These are phyloP conservation scores for Crithidia fasciculata DNA, from an alignment of 208 protist genomes.

Conservation along the genomic window DNA sequence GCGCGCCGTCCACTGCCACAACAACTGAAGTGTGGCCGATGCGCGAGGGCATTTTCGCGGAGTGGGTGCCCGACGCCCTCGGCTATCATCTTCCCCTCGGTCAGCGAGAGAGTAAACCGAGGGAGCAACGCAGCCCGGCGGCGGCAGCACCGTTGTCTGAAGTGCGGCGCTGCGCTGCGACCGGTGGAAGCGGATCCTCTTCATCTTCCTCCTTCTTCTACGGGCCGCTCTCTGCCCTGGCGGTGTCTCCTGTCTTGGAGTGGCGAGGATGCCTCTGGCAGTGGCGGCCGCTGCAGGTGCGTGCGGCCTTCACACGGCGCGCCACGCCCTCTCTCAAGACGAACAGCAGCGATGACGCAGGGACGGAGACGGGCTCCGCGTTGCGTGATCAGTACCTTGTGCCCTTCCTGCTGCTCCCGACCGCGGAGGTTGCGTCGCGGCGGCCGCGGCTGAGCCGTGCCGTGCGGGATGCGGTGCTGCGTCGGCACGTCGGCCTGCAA, in stretches of 20 bases:
- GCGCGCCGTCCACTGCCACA: not conserved
- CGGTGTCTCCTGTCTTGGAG: conserved; percentile 62
- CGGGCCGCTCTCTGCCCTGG: conserved; percentile 22
- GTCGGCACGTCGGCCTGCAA: not conserved
- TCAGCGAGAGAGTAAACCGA: not conserved
- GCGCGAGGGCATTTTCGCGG: conserved; percentile 30
- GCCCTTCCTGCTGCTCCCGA: conserved; percentile 62
- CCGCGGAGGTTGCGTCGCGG: conserved; percentile 18
- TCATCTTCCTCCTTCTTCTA: conserved; percentile 12
- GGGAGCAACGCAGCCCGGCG: too few relatives aligned
- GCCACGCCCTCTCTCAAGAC: not conserved
- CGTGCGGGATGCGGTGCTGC: not conserved
- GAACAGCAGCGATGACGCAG: not conserved
- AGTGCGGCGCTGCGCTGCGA: too few relatives aligned
- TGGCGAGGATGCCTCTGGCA: conserved; percentile 63
- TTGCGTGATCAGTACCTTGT: conserved; percentile 16
- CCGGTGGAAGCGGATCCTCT: not conserved
- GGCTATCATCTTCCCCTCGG: conserved; percentile 36
- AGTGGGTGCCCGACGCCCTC: conserved; percentile 31
- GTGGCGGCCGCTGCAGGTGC: conserved; percentile 57
- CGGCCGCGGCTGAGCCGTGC: conserved; percentile 6
- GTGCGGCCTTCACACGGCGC: not conserved
- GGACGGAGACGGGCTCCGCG: too few relatives aligned
- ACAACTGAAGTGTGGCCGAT: conserved; percentile 10
- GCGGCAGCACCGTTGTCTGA: too few relatives aligned